Conservation (phyloP, 1,284 basidiomycete genomes). For the Pseudozyma sp. region DNA sequence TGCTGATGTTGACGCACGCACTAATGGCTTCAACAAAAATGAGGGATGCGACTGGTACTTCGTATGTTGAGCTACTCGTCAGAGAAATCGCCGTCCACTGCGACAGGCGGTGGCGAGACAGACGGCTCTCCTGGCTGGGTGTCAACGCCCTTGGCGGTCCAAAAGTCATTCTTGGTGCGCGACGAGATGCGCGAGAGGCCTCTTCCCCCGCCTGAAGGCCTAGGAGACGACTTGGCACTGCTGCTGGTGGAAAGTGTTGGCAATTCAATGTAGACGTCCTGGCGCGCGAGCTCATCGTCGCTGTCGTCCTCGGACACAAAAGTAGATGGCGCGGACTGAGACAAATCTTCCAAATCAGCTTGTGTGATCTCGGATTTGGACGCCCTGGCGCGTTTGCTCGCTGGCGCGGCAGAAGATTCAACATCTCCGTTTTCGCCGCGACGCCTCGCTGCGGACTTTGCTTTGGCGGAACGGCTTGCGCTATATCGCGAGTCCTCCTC, state of each 20-base stretch:
- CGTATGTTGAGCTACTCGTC: too few relatives aligned
- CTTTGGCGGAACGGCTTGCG: constrained; percentile 24
- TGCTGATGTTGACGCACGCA: too few relatives aligned
- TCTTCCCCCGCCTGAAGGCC: constrained; percentile 9
- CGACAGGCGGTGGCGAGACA: constrained; percentile 27
- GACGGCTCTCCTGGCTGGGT: constrained; percentile 13
- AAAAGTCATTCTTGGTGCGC: constrained; percentile 48
- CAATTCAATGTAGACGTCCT: constrained; percentile 28
- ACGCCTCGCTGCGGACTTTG: background rate
- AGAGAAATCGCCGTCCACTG: background rate
- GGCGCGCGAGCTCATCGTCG: constrained; percentile 24
- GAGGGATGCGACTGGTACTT: background rate
- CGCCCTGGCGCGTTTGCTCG: constrained; percentile 21
- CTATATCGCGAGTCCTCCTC: constrained; percentile 49
- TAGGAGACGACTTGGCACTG: constrained; percentile 27
- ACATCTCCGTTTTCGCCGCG: too few relatives aligned
- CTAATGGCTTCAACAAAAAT: background rate
- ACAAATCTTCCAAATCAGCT: constrained; percentile 43
- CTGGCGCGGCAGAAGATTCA: background rate
- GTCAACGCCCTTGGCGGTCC: constrained; percentile 43
- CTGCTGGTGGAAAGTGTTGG: constrained; percentile 30
- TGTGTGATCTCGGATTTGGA: constrained; percentile 27
- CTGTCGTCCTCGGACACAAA: constrained; percentile 47
- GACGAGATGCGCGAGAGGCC: constrained; percentile 36
- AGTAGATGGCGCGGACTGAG: constrained; percentile 42